Percentiles rank a stretch among this genome's conserved stretches.
Evolutionary conservation across 495 filamentous ascomycete species (phyloP).

Genomic region (Neurospora intermedia): DNA sequence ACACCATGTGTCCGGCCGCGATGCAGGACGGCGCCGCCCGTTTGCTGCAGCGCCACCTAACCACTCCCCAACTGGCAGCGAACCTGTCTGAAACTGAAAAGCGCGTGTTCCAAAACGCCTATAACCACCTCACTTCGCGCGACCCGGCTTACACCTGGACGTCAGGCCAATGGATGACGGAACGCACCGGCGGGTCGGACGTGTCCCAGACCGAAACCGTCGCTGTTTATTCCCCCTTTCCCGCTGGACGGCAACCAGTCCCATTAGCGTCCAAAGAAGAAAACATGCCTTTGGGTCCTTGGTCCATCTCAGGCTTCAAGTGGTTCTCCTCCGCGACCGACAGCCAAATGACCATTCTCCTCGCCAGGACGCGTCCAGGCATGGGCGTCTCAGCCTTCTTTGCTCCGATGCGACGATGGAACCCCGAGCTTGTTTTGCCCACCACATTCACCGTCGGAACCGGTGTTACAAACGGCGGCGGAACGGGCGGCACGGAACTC

Average conservation of each 20-base stretch:
- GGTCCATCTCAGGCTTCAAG: constrained; percentile 58
- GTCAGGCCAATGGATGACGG: constrained; percentile 80
- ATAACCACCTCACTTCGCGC: constrained; percentile 39
- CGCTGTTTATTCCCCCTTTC: constrained; percentile 21
- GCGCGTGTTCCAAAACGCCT: constrained; percentile 38
- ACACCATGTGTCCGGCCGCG: constrained; percentile 54
- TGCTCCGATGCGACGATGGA: constrained; percentile 47
- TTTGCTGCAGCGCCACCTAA: constrained; percentile 45
- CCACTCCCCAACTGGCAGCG: not conserved
- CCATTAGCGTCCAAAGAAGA: constrained; percentile 18
- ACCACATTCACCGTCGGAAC: constrained; percentile 5
- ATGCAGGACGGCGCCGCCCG: constrained; percentile 65
- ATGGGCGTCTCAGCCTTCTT: constrained; percentile 54
- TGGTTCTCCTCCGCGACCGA: constrained; percentile 72
- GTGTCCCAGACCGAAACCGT: constrained; percentile 63
- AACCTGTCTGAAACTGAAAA: constrained; percentile 13
- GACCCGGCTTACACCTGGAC: constrained; percentile 56
- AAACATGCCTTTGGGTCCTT: constrained; percentile 43
- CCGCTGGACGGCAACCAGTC: not conserved
- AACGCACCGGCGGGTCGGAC: constrained; percentile 64
- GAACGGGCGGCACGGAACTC: constrained; percentile 33
- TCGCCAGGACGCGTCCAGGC: constrained; percentile 48
- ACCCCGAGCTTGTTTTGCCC: constrained; percentile 18
- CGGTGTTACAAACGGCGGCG: too few species aligned
- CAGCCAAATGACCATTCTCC: constrained; percentile 56